A percentile compares a stretch with the other conserved stretches of the same genome.
Evolutionary conservation across 306 rosid species (phyloP).

Genomic region (Medicago lupulina): DNA sequence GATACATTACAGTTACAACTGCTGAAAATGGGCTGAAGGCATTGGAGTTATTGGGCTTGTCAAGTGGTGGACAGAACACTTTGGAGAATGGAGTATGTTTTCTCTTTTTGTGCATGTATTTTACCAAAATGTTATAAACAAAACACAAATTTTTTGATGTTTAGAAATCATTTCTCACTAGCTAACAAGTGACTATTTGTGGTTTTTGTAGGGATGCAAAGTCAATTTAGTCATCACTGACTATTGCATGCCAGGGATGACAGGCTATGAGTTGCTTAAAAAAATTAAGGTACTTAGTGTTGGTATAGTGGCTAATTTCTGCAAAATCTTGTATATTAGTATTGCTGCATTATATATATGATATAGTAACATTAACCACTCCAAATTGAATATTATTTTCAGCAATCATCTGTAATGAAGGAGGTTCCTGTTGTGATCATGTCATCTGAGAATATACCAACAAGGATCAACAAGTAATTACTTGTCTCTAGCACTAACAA

Average conservation of each 20-base stretch:
- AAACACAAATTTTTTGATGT: not conserved
- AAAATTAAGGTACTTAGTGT: constrained; percentile 81
- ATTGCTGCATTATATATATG: constrained; percentile 1
- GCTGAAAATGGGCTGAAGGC: constrained; percentile 92
- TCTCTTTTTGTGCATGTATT: not conserved
- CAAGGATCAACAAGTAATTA: constrained; percentile 74
- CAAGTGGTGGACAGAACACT: constrained; percentile 56
- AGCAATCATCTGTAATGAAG: constrained; percentile 84
- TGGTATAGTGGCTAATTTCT: too few species aligned
- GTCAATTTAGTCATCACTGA: constrained; percentile 88
- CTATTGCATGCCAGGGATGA: constrained; percentile 97
- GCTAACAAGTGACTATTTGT: not conserved
- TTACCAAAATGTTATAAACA: constrained; percentile 12
- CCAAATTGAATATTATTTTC: constrained; percentile 15
- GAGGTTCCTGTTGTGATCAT: constrained; percentile 93
- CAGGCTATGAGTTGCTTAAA: constrained; percentile 92
- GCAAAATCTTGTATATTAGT: not conserved
- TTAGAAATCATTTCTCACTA: not conserved
- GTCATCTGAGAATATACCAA: constrained; percentile 92
- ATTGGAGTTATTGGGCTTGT: constrained; percentile 77
- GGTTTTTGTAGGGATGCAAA: constrained; percentile 64
- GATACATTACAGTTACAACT: constrained; percentile 78
- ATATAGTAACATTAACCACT: not conserved
- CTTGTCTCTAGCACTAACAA: not conserved
- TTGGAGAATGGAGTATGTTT: constrained; percentile 52